Evolutionary conservation across 768 basidiomycete genomes (phyloP).

Genomic region (Russula ochroleuca): DNA sequence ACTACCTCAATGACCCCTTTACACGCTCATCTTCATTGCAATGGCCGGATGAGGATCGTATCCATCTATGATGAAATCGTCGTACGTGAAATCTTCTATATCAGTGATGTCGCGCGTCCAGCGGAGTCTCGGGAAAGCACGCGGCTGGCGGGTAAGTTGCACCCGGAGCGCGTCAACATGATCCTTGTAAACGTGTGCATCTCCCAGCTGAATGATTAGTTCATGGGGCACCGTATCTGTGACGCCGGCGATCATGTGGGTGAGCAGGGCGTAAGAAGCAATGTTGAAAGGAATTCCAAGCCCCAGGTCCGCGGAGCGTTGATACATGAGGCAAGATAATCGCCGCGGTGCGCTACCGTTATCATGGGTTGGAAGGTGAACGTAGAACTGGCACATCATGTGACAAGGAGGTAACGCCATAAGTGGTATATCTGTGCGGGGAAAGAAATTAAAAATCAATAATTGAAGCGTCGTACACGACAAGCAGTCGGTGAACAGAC

Average conservation of each 20-base stretch:
- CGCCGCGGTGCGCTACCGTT: slow-evolving; percentile 51
- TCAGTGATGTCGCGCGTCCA: slow-evolving; percentile 64
- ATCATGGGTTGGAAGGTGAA: slow-evolving; percentile 67
- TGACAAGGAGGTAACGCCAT: slow-evolving; percentile 99
- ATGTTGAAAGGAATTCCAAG: slow-evolving; percentile 99
- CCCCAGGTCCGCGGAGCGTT: slow-evolving; percentile 94
- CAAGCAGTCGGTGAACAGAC: slow-evolving; percentile 42
- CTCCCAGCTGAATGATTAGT: slow-evolving; percentile 92
- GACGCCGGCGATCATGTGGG: slow-evolving; percentile 95
- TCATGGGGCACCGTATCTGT: slow-evolving; percentile 85
- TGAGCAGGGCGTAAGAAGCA: slow-evolving; percentile 94
- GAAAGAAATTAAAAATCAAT: not conserved
- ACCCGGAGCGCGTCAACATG: slow-evolving; percentile 83
- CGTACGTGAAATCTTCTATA: slow-evolving; percentile 75
- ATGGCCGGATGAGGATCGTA: slow-evolving; percentile 82
- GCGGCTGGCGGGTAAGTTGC: slow-evolving; percentile 76
- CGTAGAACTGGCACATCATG: slow-evolving; percentile 99
- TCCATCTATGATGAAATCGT: slow-evolving; percentile 83
- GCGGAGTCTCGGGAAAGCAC: slow-evolving; percentile 73
- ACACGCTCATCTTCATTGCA: slow-evolving; percentile 94
- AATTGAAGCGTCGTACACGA: not conserved
- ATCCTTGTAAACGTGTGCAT: slow-evolving; percentile 94
- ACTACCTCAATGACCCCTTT: slow-evolving; percentile 31
- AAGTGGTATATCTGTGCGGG: slow-evolving; percentile 66
- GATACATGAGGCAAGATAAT: slow-evolving; percentile 95